These are phyloP conservation scores for Hygrophila difformis DNA, from an alignment of 257 asterid genomes.

Conservation along the genomic window DNA sequence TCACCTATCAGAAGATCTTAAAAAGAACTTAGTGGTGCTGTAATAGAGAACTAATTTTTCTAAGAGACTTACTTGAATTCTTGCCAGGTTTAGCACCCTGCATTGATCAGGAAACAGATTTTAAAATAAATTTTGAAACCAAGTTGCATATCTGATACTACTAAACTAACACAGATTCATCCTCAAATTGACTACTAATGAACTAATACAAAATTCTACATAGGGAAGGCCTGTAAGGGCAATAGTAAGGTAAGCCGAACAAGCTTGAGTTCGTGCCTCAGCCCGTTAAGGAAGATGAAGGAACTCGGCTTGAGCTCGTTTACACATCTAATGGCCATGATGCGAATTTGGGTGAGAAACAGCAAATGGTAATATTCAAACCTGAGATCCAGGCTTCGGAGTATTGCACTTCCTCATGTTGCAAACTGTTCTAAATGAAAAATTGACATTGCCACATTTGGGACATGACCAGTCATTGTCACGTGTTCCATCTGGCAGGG, in stretches of 20 bases:
- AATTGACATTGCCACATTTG: conserved; percentile 68
- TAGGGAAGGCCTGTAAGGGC: too few species aligned
- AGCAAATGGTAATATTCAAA: conserved; percentile 17
- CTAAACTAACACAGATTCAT: conserved; percentile 1
- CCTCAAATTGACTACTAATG: neutral
- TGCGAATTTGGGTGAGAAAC: neutral
- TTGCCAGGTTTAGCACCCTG: conserved; percentile 53
- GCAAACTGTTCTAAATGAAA: conserved; percentile 64
- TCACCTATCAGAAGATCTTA: too few species aligned
- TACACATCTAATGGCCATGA: too few species aligned
- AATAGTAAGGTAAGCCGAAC: too few species aligned
- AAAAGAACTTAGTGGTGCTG: too few species aligned
- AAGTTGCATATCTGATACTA: too few species aligned
- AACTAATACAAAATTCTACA: too few species aligned
- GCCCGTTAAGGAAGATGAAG: too few species aligned
- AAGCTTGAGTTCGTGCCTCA: too few species aligned
- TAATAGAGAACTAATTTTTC: too few species aligned
- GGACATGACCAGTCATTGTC: conserved; percentile 78
- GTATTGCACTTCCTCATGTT: conserved; percentile 84
- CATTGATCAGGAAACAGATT: neutral
- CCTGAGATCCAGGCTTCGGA: conserved; percentile 76
- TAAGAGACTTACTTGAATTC: conserved; percentile 51
- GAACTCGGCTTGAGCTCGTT: too few species aligned
- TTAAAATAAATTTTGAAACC: neutral
- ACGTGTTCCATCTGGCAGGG: conserved; percentile 45